These are phyloP conservation scores for Carpinus fangiana DNA, from an alignment of 306 rosid genomes.

Conservation along the genomic window DNA sequence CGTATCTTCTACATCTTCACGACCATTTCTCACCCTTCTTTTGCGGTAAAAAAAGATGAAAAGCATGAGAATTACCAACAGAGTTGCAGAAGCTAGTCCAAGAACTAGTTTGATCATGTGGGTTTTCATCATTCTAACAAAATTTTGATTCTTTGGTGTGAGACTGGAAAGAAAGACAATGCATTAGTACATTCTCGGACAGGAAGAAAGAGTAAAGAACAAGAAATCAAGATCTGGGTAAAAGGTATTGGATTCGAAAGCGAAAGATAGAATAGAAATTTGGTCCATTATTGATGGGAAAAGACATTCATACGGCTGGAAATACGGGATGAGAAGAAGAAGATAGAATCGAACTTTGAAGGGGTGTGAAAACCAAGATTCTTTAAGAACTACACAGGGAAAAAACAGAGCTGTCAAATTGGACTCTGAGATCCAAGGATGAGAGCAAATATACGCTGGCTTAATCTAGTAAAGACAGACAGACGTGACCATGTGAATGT, in stretches of 20 bases:
- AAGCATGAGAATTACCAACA: constrained; percentile 41
- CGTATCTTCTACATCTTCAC: constrained; percentile 55
- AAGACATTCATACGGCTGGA: constrained; percentile 17
- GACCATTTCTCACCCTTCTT: constrained; percentile 33
- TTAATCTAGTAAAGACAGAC: constrained; percentile 42
- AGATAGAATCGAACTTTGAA: constrained; percentile 45
- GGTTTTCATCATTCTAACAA: constrained; percentile 38
- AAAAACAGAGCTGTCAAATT: constrained; percentile 19
- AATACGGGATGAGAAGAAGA: constrained; percentile 44
- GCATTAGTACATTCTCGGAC: constrained; percentile 7
- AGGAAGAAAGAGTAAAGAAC: constrained; percentile 20
- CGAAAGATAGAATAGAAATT: constrained; percentile 19
- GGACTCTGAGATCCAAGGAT: constrained; percentile 7
- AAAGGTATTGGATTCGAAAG: constrained; percentile 19
- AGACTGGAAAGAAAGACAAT: constrained; percentile 5
- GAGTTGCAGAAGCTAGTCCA: constrained; percentile 35
- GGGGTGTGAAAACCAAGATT: constrained; percentile 38
- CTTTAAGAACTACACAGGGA: constrained; percentile 22
- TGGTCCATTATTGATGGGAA: constrained; percentile 2
- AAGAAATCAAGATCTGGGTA: constrained; percentile 42
- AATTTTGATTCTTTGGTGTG: constrained; percentile 16
- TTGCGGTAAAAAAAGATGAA: constrained; percentile 45
- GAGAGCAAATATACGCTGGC: constrained; percentile 37
- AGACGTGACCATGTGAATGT: constrained; percentile 68
- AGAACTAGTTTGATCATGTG: constrained; percentile 51